Evolutionary conservation across 2,329 filamentous ascomycete species (phyloP).

Genomic region (Aspergillus sp.): DNA sequence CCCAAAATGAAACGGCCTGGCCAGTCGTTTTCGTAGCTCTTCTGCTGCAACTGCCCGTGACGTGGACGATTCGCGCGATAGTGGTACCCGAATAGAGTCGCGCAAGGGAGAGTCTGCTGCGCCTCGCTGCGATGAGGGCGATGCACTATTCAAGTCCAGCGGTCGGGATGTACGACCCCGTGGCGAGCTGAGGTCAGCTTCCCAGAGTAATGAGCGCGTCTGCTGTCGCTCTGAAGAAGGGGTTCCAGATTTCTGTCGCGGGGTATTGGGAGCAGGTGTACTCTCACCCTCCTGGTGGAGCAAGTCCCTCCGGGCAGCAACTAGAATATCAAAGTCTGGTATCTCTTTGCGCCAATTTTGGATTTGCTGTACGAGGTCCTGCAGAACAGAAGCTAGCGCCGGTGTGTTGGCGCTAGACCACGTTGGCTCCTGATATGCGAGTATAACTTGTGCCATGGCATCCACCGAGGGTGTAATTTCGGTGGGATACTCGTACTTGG

Average conservation of each 20-base stretch:
- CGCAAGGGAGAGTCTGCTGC: constrained; percentile 17
- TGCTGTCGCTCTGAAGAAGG: constrained; percentile 1
- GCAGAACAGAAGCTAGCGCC: constrained; percentile 53
- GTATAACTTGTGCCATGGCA: constrained; percentile 19
- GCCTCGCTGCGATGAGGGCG: constrained; percentile 14
- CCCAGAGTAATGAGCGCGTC: not conserved
- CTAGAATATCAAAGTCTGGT: constrained; percentile 67
- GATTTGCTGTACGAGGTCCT: constrained; percentile 59
- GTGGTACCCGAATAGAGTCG: constrained; percentile 13
- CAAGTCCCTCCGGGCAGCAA: constrained; percentile 53
- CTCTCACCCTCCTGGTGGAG: constrained; percentile 29
- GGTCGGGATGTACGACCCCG: constrained; percentile 19
- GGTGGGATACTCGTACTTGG: constrained; percentile 51
- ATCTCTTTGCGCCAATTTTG: constrained; percentile 58
- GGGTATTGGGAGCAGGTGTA: constrained; percentile 6
- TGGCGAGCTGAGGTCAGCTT: constrained; percentile 14
- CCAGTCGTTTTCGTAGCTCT: constrained; percentile 29
- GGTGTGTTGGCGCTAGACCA: constrained; percentile 43
- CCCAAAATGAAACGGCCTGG: constrained; percentile 24
- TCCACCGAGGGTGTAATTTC: constrained; percentile 6
- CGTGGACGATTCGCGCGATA: constrained; percentile 20
- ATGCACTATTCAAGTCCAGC: constrained; percentile 6
- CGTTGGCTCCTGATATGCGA: constrained; percentile 41
- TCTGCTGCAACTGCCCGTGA: constrained; percentile 22
- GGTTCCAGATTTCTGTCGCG: constrained; percentile 18